Base-by-base conservation (phyloP, 768 basidiomycete genomes). In the Mycena epipterygia region DNA sequence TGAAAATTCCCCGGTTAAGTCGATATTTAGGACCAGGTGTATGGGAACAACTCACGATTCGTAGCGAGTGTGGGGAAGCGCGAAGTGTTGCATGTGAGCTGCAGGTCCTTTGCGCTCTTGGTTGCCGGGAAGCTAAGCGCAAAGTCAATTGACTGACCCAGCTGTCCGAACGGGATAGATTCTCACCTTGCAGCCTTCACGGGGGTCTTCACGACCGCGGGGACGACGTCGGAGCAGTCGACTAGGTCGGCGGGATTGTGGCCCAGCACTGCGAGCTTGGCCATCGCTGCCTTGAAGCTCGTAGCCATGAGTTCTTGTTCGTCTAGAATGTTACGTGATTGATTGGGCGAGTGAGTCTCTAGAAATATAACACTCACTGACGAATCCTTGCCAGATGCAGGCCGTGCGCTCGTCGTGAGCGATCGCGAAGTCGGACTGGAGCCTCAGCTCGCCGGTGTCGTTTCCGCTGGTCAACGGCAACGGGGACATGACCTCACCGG, bases 361-460 rank as follows among this genome's bases (percentile, higher is more conserved):
- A n/a, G n/a, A 16, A 8, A 8, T 39, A 39, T 6, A 58, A 17
- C 73, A 69, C 52, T 16, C 41, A 69, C 68, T 35, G 35, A 69
- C 68, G 32, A 69, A 69, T 17, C 61, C 63, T 30, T 65, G 74
- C 78, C 75, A 77, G 59, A 74, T 64, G 63, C 74, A 77, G 29
- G 75, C 76, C 11, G 76, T 77, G 21, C 73, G 52, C 13, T 59
- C 17, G 48, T 76, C 75, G 19, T 70, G 73, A 16, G 77, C 69
- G 23, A 80, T 46, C n/a, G 60, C 72, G 46, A 77, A 80, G 74
- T 84, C 83, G 56, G 81, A 82, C 71, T 84, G 80, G 19, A 84
- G 79, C 61, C 83, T 81, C 76, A 85, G 78, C 71, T 82, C 83
- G 21, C 84, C 84, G 25, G 69, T 70, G 29, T 69, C 68, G 17